Percentiles rank a stretch among this genome's conserved stretches.
Evolutionary conservation across 768 basidiomycete genomes (phyloP).

Genomic region (Piloderma croceum): DNA sequence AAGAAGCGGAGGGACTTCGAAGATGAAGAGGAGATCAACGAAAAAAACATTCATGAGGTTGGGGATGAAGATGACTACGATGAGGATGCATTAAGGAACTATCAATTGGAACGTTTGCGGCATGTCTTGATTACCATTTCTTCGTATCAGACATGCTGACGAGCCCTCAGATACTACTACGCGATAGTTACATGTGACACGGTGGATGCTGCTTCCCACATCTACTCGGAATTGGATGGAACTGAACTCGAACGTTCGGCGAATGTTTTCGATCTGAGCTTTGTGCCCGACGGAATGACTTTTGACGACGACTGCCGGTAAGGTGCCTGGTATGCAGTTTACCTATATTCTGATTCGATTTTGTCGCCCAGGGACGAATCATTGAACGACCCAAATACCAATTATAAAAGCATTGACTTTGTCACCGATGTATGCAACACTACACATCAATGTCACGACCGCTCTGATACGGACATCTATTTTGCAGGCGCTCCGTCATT

Average conservation of each 20-base stretch:
- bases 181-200: conserved; percentile 89
- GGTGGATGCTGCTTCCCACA: conserved; percentile 66
- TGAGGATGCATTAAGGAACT: conserved; percentile 80
- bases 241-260: conserved; percentile 96
- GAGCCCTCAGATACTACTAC: conserved; percentile 76
- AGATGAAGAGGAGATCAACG: conserved; percentile 55
- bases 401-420: conserved; percentile 80
- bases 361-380: conserved; percentile 68
- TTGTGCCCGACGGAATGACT: conserved; percentile 83
- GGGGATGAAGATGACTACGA: conserved; percentile 77
- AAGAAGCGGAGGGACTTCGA: conserved; percentile 38
- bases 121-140: conserved; percentile 31
- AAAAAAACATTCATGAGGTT: conserved; percentile 57
- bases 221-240: conserved; percentile 83
- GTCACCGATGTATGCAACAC: conserved; percentile 73
- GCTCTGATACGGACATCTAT: not conserved
- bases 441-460: not conserved
- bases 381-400: conserved; percentile 50
- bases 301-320: conserved; percentile 78
- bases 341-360: conserved; percentile 7
- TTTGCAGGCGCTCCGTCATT: conserved; percentile 86
- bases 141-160: conserved; percentile 6
- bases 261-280: conserved; percentile 93
- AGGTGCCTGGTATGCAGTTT: conserved; percentile 1
- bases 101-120: conserved; percentile 91